Evolutionary conservation across 345 rosid genomes (phyloP).

Genomic region (Nephelium lappaceum): DNA sequence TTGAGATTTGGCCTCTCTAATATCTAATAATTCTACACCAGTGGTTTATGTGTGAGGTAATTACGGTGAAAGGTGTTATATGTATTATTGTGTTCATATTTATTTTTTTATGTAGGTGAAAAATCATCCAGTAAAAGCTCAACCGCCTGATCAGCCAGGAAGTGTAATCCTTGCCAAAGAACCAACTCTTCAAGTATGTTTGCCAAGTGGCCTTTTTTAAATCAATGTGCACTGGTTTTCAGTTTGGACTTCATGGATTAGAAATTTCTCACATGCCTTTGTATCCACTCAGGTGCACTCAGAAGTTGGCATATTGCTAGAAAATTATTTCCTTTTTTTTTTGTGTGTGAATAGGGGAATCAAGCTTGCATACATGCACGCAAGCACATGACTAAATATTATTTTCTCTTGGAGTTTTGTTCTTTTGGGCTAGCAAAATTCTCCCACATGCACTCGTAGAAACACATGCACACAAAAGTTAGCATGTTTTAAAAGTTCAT

Average conservation of each 20-base stretch:
- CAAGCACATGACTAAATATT: background rate
- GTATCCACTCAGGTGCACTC: background rate
- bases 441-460: background rate
- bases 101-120: constrained; percentile 56
- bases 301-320: background rate
- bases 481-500: constrained; percentile 3
- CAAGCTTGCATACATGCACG: background rate
- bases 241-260: no score
- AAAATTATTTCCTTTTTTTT: background rate
- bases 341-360: background rate
- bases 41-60: background rate
- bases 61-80: background rate
- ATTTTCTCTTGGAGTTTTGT: background rate
- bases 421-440: background rate
- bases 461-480: background rate
- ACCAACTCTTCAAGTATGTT: constrained; percentile 78
- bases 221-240: background rate
- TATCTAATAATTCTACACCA: background rate
- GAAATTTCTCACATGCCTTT: no score
- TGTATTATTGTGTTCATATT: background rate
- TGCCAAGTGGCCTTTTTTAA: background rate
- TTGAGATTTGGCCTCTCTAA: background rate
- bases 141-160: constrained; percentile 80
- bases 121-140: constrained; percentile 92
- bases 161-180: constrained; percentile 89